These are phyloP conservation scores for Dictyostelium capitatum DNA, from an alignment of 78 protist genomes.

Conservation along the genomic window DNA sequence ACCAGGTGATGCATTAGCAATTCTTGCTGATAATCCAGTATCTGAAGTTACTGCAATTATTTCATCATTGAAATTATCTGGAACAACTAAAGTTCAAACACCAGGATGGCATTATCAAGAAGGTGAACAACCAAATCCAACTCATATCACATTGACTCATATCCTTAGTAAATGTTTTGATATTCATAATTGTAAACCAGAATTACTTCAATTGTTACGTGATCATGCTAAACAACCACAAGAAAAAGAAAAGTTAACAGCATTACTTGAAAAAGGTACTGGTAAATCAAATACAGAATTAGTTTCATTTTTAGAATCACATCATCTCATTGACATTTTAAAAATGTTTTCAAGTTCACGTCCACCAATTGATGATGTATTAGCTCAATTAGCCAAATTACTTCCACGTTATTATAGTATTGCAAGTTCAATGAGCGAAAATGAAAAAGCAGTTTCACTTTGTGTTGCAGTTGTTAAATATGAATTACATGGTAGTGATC, in stretches of 20 bases:
- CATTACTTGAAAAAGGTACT: conserved; percentile 16
- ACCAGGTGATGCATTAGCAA: conserved; percentile 75
- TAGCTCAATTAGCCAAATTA: conserved; percentile 89
- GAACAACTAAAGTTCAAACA: conserved; percentile 17
- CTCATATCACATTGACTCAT: conserved; percentile 46
- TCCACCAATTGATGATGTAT: conserved; percentile 87
- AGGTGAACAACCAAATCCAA: conserved; percentile 30
- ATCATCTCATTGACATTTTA: conserved; percentile 64
- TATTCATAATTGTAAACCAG: conserved; percentile 65
- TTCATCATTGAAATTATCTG: background rate
- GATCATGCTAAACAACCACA: conserved; percentile 18
- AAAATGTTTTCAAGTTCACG: conserved; percentile 43
- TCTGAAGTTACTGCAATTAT: conserved; percentile 27
- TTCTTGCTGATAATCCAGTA: conserved; percentile 39
- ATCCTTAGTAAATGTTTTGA: conserved; percentile 62
- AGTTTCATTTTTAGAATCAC: background rate
- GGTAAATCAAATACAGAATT: conserved; percentile 25
- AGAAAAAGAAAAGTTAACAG: conserved; percentile 10
- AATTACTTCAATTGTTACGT: background rate
- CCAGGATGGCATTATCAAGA: conserved; percentile 77
- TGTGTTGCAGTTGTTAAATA: conserved; percentile 84
- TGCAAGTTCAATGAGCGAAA: conserved; percentile 85
- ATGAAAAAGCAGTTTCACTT: conserved; percentile 19
- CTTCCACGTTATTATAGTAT: conserved; percentile 95
- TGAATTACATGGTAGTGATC: conserved; percentile 28